Conservation (phyloP, 2,329 filamentous ascomycete species). For the Colletotrichum phormii region DNA sequence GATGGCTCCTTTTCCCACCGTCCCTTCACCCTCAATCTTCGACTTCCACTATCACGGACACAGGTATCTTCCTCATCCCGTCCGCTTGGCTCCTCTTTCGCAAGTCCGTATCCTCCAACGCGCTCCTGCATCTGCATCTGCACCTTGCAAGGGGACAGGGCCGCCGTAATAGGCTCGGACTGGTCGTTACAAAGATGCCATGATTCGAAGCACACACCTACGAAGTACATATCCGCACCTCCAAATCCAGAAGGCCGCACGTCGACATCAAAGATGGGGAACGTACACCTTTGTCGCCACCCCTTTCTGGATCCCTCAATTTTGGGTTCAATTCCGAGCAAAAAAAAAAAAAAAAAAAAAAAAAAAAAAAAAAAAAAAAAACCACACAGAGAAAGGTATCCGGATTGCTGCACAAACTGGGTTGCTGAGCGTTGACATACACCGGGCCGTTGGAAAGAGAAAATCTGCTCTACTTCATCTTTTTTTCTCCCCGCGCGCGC, state of each 20-base stretch:
- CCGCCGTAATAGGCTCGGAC: not conserved
- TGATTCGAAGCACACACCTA: not conserved
- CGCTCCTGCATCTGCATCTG: not conserved
- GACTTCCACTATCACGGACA: not conserved
- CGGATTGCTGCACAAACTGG: not conserved
- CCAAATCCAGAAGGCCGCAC: slow-evolving; percentile 19
- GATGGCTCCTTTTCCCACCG: not conserved
- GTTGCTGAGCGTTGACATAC: not conserved
- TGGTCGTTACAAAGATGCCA: slow-evolving; percentile 6
- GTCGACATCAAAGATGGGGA: slow-evolving; percentile 22
- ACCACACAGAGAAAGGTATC: not conserved
- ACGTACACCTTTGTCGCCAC: slow-evolving; percentile 14
- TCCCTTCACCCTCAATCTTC: not conserved
- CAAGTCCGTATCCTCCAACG: not conserved
- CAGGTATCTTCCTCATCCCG: not conserved
- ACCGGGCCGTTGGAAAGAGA: slow-evolving; percentile 1
- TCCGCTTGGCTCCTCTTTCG: not conserved
- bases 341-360: too few species aligned
- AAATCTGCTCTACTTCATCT: slow-evolving; percentile 11
- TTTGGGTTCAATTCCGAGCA: slow-evolving; percentile 11
- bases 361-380: too few species aligned
- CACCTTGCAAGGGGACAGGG: not conserved
- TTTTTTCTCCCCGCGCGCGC: not conserved
- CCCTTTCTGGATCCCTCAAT: slow-evolving; percentile 28
- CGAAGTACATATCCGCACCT: not conserved